Base-by-base conservation (phyloP, 176 grass and related monocot genomes). In the Bonia amplexicaulis region DNA sequence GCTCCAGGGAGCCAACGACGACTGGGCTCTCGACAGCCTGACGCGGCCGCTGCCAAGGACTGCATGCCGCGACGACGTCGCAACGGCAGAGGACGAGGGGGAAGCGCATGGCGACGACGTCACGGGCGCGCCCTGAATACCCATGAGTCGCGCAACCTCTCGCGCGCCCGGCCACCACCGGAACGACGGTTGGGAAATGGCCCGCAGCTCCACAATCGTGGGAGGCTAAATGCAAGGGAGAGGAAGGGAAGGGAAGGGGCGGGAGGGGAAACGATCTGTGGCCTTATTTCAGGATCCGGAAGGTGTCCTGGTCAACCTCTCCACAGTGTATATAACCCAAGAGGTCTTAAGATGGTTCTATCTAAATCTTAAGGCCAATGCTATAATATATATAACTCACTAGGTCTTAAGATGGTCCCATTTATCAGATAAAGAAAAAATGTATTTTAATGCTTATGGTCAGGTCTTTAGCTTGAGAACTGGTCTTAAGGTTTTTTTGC, bases 221-320 rank as follows among this genome's bases (percentile, higher is more conserved):
- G 71, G 80, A 76, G 85, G 78, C 87, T 85, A 84, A 84, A 86
- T 78, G 77, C 59, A 25, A 82, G 63, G 79, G 45, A 63, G 19
- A 33, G 9, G 11, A 51, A 78, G 27, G 80, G 72, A 71, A 40
- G 39, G 23, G 4, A 37, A 37, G 35, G 22, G 29, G 6, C 12
- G 20, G 53, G 14, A 19, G 37, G 54, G 58, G 48, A 71, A 91
- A 91, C 80, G 85, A 87, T 51, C 84, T 80, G 85, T 84, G 89
- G 81, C 81, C 85, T 87, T 80, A 87, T 80, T 80, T 91, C 69
- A 91, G 76, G 89, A 87, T 84, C 89, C 69, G 59, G 74, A 40
- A 74, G 49, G 80, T 61, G 80, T 79, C 73, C 51, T 69, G 89
- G 89, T 91, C 85, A 87, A 91, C 80, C 62, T 64, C 62, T 41